Conservation (phyloP, 192 early-diverging fungal species). For the Coemansia sp. region DNA sequence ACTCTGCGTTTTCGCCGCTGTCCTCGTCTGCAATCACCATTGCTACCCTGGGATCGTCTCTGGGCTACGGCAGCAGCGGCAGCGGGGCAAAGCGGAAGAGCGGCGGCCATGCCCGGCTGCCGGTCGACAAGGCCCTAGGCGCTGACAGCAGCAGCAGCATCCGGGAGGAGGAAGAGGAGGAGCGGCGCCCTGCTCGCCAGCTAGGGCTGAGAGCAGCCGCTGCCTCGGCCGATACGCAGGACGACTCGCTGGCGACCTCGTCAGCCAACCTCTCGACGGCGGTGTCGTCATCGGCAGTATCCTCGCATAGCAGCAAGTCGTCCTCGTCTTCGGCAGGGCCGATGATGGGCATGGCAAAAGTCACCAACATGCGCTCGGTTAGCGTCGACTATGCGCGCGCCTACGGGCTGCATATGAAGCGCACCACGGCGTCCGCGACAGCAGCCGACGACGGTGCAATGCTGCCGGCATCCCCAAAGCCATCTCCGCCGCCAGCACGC, state of each 20-base stretch:
- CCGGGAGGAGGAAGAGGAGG: neutral
- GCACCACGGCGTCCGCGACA: neutral
- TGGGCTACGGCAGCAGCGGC: conserved; percentile 12
- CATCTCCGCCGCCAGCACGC: neutral
- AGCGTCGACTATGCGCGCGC: conserved; percentile 42
- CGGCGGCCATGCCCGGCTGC: neutral
- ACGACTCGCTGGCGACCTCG: conserved; percentile 9
- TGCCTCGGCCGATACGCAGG: neutral
- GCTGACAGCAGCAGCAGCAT: neutral
- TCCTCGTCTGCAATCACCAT: conserved; percentile 55
- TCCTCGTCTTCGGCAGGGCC: conserved; percentile 1
- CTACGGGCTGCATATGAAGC: conserved; percentile 32
- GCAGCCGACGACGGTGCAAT: neutral
- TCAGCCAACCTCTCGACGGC: conserved; percentile 34
- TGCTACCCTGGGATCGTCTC: conserved; percentile 39
- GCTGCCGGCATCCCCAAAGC: neutral
- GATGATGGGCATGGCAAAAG: neutral
- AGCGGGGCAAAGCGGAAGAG: conserved; percentile 1
- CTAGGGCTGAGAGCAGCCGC: neutral
- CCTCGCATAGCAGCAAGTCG: conserved; percentile 23
- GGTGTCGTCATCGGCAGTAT: conserved; percentile 13
- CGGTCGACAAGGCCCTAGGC: neutral
- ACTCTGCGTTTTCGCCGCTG: conserved; percentile 44
- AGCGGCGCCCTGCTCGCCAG: neutral
- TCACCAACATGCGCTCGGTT: conserved; percentile 41